These are phyloP conservation scores for Colletotrichum shisoi DNA, from an alignment of 2,329 filamentous ascomycete species.

Conservation along the genomic window DNA sequence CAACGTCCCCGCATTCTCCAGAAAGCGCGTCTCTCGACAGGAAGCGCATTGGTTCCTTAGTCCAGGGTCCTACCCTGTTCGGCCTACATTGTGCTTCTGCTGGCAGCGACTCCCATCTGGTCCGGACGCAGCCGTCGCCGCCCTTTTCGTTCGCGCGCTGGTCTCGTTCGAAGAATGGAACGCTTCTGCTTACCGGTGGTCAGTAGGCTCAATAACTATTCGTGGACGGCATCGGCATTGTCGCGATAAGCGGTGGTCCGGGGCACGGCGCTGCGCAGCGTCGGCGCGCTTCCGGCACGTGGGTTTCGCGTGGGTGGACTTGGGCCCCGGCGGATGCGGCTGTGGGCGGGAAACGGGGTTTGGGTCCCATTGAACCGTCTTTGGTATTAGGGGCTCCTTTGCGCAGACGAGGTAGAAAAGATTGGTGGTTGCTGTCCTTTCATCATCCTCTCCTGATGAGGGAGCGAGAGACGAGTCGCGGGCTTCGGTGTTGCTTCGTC, in stretches of 20 bases:
- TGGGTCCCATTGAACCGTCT: neutral
- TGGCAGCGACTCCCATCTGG: neutral
- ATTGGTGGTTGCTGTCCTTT: neutral
- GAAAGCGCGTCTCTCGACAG: neutral
- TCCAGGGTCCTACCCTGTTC: constrained; percentile 3
- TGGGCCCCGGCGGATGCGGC: neutral
- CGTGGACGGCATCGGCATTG: constrained; percentile 27
- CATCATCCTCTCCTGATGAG: neutral
- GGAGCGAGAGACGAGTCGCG: neutral
- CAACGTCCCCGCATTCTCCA: neutral
- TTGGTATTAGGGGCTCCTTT: neutral
- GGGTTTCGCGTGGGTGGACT: constrained; percentile 29
- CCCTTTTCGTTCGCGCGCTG: neutral
- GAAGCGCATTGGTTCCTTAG: neutral
- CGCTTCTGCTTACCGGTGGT: neutral
- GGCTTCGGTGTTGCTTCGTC: neutral
- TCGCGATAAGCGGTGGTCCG: constrained; percentile 22
- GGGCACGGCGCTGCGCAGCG: constrained; percentile 27
- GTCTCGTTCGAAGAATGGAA: neutral
- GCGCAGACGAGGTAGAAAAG: neutral
- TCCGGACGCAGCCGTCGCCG: neutral
- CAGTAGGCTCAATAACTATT: constrained; percentile 22
- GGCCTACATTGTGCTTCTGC: no score
- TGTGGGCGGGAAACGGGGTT: neutral
- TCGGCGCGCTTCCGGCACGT: constrained; percentile 29